phyloP scores from a whole-genome alignment of 768 basidiomycete genomes.

The Rossbeevera mucosa region DNA sequence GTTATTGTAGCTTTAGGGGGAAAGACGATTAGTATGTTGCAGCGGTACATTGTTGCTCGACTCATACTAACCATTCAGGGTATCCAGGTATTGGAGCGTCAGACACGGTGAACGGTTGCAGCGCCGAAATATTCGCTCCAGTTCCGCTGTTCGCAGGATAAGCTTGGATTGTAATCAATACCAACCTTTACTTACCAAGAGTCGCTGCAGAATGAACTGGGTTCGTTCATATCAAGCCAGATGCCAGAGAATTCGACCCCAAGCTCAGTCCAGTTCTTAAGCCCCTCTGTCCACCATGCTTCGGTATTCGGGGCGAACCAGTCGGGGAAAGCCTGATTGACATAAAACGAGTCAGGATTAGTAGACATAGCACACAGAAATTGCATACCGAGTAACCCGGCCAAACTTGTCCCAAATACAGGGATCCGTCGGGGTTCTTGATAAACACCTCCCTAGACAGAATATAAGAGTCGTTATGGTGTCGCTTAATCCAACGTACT shows the following conservation, averaged over 20 bases:
- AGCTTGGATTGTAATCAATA: not conserved
- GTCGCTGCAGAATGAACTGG: slow-evolving; percentile 59
- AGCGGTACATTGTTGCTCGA: not conserved
- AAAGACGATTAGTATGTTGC: not conserved
- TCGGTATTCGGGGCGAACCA: slow-evolving; percentile 54
- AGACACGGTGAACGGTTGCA: slow-evolving; percentile 51
- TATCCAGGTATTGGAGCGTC: slow-evolving; percentile 53
- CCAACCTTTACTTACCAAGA: slow-evolving; percentile 40
- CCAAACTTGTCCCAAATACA: slow-evolving; percentile 76
- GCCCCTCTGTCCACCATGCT: slow-evolving; percentile 57
- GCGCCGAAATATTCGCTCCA: slow-evolving; percentile 51
- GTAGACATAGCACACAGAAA: not conserved
- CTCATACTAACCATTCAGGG: slow-evolving; percentile 56
- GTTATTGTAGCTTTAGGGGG: slow-evolving; percentile 49
- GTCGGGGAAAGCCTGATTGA: slow-evolving; percentile 50
- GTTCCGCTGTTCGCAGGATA: slow-evolving; percentile 36
- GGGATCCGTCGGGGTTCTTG: slow-evolving; percentile 68
- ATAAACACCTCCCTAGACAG: slow-evolving; percentile 58
- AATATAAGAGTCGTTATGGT: not conserved
- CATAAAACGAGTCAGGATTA: not conserved
- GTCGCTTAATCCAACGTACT: slow-evolving; percentile 34
- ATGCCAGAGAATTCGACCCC: slow-evolving; percentile 58
- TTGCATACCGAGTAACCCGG: slow-evolving; percentile 64
- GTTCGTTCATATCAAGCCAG: slow-evolving; percentile 71
- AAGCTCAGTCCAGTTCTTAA: slow-evolving; percentile 48